Evolutionary conservation across 495 filamentous ascomycete genomes (phyloP).

Genomic region (Penicillium riverlandense): DNA sequence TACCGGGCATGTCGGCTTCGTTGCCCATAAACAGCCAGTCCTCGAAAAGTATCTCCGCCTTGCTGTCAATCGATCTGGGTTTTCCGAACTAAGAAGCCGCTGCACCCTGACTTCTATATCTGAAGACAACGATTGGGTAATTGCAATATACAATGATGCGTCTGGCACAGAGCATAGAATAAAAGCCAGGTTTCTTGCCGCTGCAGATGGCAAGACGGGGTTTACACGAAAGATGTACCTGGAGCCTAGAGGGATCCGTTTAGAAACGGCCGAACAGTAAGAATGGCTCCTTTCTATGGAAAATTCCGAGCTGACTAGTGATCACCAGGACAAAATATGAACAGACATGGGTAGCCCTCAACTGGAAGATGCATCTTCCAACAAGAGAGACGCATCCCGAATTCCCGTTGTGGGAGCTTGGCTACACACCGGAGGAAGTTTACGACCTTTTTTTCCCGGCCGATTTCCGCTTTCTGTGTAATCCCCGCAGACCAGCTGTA

Average conservation of each 20-base stretch:
- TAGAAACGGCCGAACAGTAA: too few relatives aligned
- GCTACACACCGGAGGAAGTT: slow-evolving; percentile 30
- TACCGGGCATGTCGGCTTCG: too few relatives aligned
- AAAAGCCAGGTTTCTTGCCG: slow-evolving; percentile 25
- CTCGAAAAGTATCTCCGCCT: too few relatives aligned
- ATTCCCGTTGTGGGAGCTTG: slow-evolving; percentile 35
- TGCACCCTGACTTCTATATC: too few relatives aligned
- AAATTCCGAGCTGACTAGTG: too few relatives aligned
- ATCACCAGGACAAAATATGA: slow-evolving; percentile 13
- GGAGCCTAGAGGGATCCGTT: slow-evolving; percentile 23
- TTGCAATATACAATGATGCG: too few relatives aligned
- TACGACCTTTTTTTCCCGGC: slow-evolving; percentile 38
- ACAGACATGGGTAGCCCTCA: slow-evolving; percentile 37
- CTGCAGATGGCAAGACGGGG: slow-evolving; percentile 40
- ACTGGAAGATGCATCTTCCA: slow-evolving; percentile 30
- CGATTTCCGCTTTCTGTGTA: slow-evolving; percentile 29
- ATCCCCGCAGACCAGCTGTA: slow-evolving; percentile 24
- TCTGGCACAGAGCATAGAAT: slow-evolving; percentile 3
- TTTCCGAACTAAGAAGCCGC: too few relatives aligned
- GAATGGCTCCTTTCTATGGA: too few relatives aligned
- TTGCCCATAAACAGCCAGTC: too few relatives aligned
- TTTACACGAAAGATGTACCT: slow-evolving; percentile 36
- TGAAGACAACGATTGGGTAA: too few relatives aligned
- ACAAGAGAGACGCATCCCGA: slow-evolving; percentile 35
- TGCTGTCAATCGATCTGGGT: too few relatives aligned